Conservation (phyloP, 2,329 filamentous ascomycete genomes). For the Colletotrichum horii region DNA sequence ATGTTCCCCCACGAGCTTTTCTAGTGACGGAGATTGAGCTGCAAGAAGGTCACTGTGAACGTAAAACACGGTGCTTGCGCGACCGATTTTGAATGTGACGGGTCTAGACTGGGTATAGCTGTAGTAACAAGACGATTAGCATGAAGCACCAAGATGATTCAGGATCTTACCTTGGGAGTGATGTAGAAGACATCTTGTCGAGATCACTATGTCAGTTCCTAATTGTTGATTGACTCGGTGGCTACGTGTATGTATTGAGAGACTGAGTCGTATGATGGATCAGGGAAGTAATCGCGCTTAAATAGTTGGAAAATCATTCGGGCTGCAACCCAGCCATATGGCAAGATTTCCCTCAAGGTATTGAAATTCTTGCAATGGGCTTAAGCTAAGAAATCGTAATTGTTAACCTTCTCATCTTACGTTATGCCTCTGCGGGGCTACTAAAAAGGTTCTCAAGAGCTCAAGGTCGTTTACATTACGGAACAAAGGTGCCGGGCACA, state of each 20-base stretch:
- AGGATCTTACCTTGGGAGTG: not conserved
- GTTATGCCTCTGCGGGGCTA: not conserved
- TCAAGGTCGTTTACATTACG: fast-evolving
- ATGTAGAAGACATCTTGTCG: not conserved
- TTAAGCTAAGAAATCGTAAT: not conserved
- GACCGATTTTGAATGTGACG: not conserved
- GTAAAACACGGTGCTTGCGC: not conserved
- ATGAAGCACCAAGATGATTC: not conserved
- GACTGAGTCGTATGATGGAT: not conserved
- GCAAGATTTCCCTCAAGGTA: not conserved
- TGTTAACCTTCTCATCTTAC: not conserved
- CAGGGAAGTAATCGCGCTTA: not conserved
- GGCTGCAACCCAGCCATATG: not conserved
- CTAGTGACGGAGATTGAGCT: not conserved
- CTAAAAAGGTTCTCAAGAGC: not conserved
- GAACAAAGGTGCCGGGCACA: not conserved
- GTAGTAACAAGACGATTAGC: not conserved
- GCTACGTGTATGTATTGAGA: not conserved
- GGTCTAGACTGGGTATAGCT: not conserved
- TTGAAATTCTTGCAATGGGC: not conserved
- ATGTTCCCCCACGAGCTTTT: not conserved
- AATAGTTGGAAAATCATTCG: not conserved
- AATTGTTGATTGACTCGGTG: not conserved
- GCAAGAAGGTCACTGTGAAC: not conserved
- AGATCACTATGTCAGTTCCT: not conserved